Conservation (phyloP, 2,329 filamentous ascomycete species). For the Scedosporium apiospermum region DNA sequence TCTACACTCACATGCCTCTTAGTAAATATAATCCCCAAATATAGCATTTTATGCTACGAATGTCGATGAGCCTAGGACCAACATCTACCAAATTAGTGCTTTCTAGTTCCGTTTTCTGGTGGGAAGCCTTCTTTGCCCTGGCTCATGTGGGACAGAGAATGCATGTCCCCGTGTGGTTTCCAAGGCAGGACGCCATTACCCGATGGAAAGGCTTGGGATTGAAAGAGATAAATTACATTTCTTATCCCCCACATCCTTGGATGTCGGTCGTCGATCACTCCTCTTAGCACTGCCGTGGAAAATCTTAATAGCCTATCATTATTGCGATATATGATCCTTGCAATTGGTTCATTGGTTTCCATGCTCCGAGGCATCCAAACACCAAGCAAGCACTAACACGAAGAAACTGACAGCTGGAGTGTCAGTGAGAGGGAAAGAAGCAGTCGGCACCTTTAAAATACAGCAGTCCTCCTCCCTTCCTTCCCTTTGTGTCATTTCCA, state of each 20-base stretch:
- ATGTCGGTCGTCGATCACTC: slow-evolving; percentile 1
- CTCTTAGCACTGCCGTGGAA: background rate
- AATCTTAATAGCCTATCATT: background rate
- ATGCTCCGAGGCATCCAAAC: background rate
- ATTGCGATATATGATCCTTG: background rate
- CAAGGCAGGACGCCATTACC: background rate
- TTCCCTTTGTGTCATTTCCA: background rate
- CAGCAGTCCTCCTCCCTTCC: background rate
- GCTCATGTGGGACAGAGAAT: background rate
- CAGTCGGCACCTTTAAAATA: background rate
- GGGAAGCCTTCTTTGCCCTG: too few species aligned
- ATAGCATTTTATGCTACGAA: background rate
- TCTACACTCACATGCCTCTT: background rate
- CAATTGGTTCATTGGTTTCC: background rate
- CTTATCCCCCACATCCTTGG: background rate
- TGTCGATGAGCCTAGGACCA: too few species aligned
- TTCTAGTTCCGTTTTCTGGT: background rate
- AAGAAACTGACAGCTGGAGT: background rate
- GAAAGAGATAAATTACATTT: background rate
- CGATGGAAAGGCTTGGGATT: background rate
- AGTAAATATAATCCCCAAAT: background rate
- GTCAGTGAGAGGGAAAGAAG: background rate
- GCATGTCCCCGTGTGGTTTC: background rate
- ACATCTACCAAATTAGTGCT: too few species aligned
- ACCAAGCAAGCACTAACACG: background rate